phyloP scores from a whole-genome alignment of 768 basidiomycete species.

The Lactifluus subvellereus region DNA sequence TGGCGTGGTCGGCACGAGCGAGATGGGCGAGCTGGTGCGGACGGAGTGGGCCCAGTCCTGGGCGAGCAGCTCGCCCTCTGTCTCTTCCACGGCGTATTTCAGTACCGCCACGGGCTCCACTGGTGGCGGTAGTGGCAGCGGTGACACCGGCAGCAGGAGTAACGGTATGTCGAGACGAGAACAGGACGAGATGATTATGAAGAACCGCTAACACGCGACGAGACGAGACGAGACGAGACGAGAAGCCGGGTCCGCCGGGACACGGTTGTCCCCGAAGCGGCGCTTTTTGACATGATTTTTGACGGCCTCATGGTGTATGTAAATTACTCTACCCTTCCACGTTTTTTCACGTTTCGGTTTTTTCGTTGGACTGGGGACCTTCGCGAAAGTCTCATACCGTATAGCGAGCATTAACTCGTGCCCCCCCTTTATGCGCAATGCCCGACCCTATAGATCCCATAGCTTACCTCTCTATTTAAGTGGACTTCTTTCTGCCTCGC shows the following conservation, averaged over 20 bases:
- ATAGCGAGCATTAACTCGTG: not conserved
- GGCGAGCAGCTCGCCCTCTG: constrained; percentile 6
- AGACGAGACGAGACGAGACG: not conserved
- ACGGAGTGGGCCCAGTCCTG: constrained; percentile 6
- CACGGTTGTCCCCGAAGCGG: no score
- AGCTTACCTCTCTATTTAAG: not conserved
- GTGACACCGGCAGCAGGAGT: not conserved
- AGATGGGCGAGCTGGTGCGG: constrained; percentile 12
- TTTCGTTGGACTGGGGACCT: no score
- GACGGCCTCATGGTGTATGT: not conserved
- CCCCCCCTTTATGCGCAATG: not conserved
- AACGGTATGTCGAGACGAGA: not conserved
- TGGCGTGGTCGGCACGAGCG: not conserved
- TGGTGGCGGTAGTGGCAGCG: not conserved
- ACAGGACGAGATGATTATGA: not conserved
- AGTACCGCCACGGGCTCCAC: constrained; percentile 2
- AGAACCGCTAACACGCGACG: not conserved
- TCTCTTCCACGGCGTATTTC: constrained; percentile 1
- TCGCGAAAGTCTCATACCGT: not conserved
- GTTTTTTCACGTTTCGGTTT: not conserved
- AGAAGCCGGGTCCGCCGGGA: not conserved
- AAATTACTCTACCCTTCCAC: not conserved
- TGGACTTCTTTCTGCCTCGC: not conserved
- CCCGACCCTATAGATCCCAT: not conserved
- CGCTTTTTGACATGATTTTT: not conserved